Evolutionary conservation across 202 grass and related monocot genomes (phyloP).

Genomic region (Digitaria exilis): DNA sequence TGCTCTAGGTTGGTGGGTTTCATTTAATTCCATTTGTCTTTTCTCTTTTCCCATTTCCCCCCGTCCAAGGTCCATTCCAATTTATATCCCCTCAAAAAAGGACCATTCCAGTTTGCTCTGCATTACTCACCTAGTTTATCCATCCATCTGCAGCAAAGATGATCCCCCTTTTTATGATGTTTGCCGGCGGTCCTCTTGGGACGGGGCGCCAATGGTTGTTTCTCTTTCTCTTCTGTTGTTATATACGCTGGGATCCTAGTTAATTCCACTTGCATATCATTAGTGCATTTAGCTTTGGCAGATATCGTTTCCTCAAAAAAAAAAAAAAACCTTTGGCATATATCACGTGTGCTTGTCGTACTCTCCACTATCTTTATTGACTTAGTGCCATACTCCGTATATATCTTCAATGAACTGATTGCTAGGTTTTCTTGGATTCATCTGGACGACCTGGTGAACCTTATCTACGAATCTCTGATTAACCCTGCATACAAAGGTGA

Average conservation of each 20-base stretch:
- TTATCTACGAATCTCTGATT: conserved; percentile 77
- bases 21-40: neutral
- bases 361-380: neutral
- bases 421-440: conserved; percentile 98
- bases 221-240: neutral
- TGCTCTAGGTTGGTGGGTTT: conserved; percentile 64
- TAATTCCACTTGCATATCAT: neutral
- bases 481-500: conserved; percentile 84
- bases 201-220: conserved; percentile 75
- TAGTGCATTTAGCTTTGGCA: neutral
- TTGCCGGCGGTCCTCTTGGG: conserved; percentile 85
- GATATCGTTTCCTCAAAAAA: too few species aligned
- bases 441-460: conserved; percentile 89
- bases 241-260: conserved; percentile 11
- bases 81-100: neutral
- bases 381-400: neutral
- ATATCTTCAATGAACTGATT: neutral
- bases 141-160: conserved; percentile 76
- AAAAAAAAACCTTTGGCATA: neutral
- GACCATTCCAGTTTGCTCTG: neutral
- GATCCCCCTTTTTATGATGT: conserved; percentile 97
- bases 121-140: neutral
- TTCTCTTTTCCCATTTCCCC: neutral
- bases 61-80: neutral
- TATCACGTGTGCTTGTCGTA: neutral